Base-by-base conservation (phyloP, 495 filamentous ascomycete genomes). In the Aspergillus sparsus region DNA sequence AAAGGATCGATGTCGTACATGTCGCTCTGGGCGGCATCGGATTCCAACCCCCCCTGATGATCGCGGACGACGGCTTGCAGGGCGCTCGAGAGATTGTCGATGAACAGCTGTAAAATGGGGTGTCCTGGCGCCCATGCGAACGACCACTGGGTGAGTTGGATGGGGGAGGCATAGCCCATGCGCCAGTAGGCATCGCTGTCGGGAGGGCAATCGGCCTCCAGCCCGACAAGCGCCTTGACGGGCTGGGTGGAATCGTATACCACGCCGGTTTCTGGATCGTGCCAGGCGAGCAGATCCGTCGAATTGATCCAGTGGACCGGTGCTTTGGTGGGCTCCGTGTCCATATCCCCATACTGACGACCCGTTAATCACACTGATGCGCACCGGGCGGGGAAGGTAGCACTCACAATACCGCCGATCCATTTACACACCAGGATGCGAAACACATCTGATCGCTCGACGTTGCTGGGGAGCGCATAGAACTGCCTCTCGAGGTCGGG, bases 81-180 rank as follows among this genome's bases (percentile, higher is more conserved):
- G 6, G 54, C 39, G 12, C 35, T 44, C 0, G 13, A 33, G 3
- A 67, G 31, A 3, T 49, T 42, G 32, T 55, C 61, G 15, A 55
- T 35, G 56, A 66, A 66, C 2, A 27, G 11, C 12, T 58, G 47
- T 2, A 67, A 56, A 13, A 61, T 18, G 18, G 61, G 58, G 32
- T 67, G 65, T 0, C 50, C 57, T 6, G 58, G 65, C 0, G 56
- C 53, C 27, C 52, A 63, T 6, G 65, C 65, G 34, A 67, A 63
- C 1, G 62, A 42, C 65, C 65, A 67, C 15, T 67, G 65, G 0
- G 62, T 67, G 3, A 64, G 47, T 15, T 67, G 65, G 35, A 64
- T 27, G 0, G 65, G 59, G 32, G 50, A 59, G 33, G 55, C 37
- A 42, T 67, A 67, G 46, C 65, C 65, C 56, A 58, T 55, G 10